Conservation (phyloP, 73 alveolate species). For the Vitrella brassicaformis region DNA sequence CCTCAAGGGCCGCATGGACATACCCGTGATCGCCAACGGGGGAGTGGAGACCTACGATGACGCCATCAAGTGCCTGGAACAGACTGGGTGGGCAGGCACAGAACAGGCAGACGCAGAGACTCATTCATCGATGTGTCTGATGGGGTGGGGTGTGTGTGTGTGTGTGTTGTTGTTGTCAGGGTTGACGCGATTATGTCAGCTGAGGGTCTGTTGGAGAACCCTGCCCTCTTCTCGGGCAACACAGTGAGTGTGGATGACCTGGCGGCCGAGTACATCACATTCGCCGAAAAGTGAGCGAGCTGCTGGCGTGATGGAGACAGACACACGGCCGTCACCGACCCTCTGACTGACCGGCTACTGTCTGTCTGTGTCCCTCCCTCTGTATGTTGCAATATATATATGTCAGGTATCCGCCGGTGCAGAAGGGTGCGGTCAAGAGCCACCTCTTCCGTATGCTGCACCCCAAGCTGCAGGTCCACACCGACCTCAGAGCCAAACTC, state of each 20-base stretch:
- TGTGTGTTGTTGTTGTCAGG: background rate
- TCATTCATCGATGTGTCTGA: too few species aligned
- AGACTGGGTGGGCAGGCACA: too few species aligned
- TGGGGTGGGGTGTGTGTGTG: background rate
- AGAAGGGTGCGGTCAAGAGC: background rate
- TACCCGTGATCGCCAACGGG: conserved; percentile 80
- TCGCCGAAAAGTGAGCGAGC: background rate
- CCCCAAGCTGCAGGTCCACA: background rate
- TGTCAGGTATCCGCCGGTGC: too few species aligned
- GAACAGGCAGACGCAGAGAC: too few species aligned
- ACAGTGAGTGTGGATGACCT: background rate
- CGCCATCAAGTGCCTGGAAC: conserved; percentile 47
- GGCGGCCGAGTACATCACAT: background rate
- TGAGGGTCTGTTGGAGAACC: conserved; percentile 70
- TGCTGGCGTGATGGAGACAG: too few species aligned
- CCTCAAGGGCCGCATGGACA: conserved; percentile 48
- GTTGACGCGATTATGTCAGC: conserved; percentile 70
- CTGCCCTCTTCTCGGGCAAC: background rate
- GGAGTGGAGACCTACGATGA: conserved; percentile 60
- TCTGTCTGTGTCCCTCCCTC: too few species aligned
- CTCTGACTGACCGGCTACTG: too few species aligned
- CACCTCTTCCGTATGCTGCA: background rate
- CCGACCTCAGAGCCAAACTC: background rate
- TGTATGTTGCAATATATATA: too few species aligned
- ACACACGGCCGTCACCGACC: too few species aligned